phyloP scores from a whole-genome alignment of 805 yeast species.

The Kockiozyma suomiensis region DNA sequence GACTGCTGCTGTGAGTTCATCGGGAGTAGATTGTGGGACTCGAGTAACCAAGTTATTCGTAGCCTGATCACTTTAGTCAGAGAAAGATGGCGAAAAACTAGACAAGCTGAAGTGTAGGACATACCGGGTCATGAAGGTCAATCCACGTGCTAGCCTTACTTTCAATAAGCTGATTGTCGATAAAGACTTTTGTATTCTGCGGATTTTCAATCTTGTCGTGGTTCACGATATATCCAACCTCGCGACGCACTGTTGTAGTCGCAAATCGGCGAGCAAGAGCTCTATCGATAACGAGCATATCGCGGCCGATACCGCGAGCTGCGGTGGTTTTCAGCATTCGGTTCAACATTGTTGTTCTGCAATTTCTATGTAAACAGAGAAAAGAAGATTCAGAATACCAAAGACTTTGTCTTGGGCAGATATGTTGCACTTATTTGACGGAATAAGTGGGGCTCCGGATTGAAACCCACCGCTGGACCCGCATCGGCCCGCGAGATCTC shows the following conservation, averaged over 20 bases:
- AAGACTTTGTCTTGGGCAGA: no score
- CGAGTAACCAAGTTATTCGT: conserved; percentile 65
- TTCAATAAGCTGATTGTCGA: conserved; percentile 54
- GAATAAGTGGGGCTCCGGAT: no score
- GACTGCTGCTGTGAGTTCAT: conserved; percentile 66
- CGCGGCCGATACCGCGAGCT: neutral
- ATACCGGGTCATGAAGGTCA: conserved; percentile 68
- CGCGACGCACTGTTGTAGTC: neutral
- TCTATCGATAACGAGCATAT: neutral
- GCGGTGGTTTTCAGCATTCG: neutral
- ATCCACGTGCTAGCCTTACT: conserved; percentile 60
- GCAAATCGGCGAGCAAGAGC: neutral
- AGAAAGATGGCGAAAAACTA: no score
- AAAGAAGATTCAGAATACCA: no score
- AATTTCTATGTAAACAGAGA: neutral
- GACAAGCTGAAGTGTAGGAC: neutral
- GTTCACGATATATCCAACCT: conserved; percentile 16
- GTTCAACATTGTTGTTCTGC: neutral
- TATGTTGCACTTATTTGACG: no score
- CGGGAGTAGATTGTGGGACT: conserved; percentile 72
- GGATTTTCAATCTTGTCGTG: conserved; percentile 34
- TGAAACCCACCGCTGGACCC: no score
- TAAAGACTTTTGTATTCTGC: conserved; percentile 44
- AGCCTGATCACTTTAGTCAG: conserved; percentile 44
- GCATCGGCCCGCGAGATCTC: no score